Conservation (phyloP, 352 stramenopile genomes). For the Pythium coloratum region DNA sequence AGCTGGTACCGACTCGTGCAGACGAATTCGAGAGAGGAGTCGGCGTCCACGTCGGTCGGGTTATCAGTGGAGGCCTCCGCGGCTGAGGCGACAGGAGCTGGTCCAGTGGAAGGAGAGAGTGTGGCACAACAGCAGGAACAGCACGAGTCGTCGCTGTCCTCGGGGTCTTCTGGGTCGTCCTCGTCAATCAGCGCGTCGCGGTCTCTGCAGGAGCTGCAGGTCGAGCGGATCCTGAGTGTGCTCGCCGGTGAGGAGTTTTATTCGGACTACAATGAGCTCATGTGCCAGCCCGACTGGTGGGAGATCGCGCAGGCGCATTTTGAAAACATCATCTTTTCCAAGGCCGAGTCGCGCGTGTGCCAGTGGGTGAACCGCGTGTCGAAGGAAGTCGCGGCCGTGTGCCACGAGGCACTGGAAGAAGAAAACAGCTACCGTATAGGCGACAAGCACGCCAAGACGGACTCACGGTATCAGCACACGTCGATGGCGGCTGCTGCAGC, state of each 20-base stretch:
- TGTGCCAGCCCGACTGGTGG: slow-evolving; percentile 81
- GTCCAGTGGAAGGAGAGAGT: not conserved
- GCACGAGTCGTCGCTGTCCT: slow-evolving; percentile 10
- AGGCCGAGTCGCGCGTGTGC: slow-evolving; percentile 60
- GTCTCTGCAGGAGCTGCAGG: slow-evolving; percentile 62
- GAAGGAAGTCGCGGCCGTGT: slow-evolving; percentile 57
- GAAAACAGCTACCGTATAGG: slow-evolving; percentile 20
- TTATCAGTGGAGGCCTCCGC: slow-evolving; percentile 20
- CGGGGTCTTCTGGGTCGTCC: slow-evolving; percentile 19
- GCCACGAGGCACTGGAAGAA: slow-evolving; percentile 60
- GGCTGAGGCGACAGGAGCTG: not conserved
- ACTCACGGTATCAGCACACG: not conserved
- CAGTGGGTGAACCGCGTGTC: slow-evolving; percentile 72
- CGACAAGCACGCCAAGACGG: slow-evolving; percentile 8
- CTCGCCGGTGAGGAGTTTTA: slow-evolving; percentile 82
- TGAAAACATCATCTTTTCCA: slow-evolving; percentile 82
- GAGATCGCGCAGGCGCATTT: slow-evolving; percentile 84
- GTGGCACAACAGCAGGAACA: not conserved
- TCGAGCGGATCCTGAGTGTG: slow-evolving; percentile 75
- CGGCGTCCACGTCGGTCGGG: slow-evolving; percentile 49
- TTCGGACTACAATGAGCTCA: slow-evolving; percentile 78
- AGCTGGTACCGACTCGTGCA: slow-evolving; percentile 87
- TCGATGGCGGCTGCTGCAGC: slow-evolving; percentile 6
- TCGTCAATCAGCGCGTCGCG: slow-evolving; percentile 25
- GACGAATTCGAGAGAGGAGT: slow-evolving; percentile 68